These are phyloP conservation scores for Naganishia randhawae DNA, from an alignment of 768 basidiomycete species.

Conservation along the genomic window DNA sequence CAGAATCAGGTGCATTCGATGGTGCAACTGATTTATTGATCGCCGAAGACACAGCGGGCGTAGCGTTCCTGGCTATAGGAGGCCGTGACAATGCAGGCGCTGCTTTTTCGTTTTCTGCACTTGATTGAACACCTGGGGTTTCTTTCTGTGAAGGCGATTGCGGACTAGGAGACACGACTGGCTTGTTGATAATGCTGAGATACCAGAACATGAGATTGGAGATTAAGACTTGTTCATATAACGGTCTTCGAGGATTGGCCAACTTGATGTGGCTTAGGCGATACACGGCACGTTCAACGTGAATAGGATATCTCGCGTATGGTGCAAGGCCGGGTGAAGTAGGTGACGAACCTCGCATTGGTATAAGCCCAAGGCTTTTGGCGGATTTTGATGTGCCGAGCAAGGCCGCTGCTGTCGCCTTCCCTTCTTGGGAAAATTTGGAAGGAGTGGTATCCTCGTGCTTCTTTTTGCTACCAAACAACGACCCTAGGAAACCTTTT, in stretches of 20 bases:
- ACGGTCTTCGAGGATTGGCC: conserved; percentile 89
- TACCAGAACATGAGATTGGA: conserved; percentile 80
- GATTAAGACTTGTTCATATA: conserved; percentile 82
- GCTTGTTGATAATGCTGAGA: conserved; percentile 92
- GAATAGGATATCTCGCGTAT: conserved; percentile 88
- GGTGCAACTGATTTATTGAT: conserved; percentile 19
- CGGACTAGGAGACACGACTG: conserved; percentile 56
- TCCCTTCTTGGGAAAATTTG: conserved; percentile 57
- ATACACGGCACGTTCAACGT: conserved; percentile 97
- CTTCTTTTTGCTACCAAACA: conserved; percentile 82
- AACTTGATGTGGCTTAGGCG: conserved; percentile 96
- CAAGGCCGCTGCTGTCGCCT: conserved; percentile 80
- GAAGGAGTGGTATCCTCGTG: conserved; percentile 57
- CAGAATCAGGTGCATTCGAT: background rate
- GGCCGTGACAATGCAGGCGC: conserved; percentile 30
- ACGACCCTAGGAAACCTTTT: conserved; percentile 81
- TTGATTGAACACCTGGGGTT: conserved; percentile 49
- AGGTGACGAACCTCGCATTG: conserved; percentile 45
- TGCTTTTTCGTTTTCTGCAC: conserved; percentile 37
- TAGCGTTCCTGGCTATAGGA: background rate
- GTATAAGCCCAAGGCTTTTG: conserved; percentile 54
- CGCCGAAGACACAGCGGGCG: conserved; percentile 13
- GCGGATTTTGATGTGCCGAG: conserved; percentile 79
- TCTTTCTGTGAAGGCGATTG: conserved; percentile 46
- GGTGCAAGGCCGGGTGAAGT: conserved; percentile 49